Evolutionary conservation across 2,329 filamentous ascomycete genomes (phyloP).

Genomic region (Neonectria ditissima): DNA sequence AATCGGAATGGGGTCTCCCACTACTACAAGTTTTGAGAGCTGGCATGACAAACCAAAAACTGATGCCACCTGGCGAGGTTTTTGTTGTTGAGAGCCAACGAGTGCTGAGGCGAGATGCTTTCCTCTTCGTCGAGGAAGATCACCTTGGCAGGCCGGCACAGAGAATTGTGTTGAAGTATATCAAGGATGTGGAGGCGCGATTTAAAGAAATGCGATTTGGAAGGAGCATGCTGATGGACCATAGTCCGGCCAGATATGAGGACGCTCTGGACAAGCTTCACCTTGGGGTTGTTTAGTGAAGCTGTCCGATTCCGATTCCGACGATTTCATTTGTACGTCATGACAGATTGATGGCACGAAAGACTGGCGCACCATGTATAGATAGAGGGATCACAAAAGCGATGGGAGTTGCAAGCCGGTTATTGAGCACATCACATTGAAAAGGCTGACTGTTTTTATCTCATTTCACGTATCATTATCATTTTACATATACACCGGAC

Average conservation of each 20-base stretch:
- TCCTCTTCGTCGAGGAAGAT: constrained; percentile 60
- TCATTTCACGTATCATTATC: neutral
- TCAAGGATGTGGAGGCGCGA: constrained; percentile 75
- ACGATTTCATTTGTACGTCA: constrained; percentile 3
- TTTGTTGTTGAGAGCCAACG: constrained; percentile 77
- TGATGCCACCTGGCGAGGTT: constrained; percentile 81
- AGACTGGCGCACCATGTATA: neutral
- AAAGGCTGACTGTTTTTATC: neutral
- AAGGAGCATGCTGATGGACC: constrained; percentile 79
- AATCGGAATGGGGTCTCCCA: constrained; percentile 77
- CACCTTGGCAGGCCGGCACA: constrained; percentile 74
- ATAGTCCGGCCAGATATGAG: constrained; percentile 81
- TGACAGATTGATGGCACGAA: neutral
- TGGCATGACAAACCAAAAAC: constrained; percentile 75
- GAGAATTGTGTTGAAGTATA: constrained; percentile 76
- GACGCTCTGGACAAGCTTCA: constrained; percentile 72
- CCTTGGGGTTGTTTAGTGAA: constrained; percentile 56
- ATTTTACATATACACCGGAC: neutral
- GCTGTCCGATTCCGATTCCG: neutral
- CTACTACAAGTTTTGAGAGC: constrained; percentile 74
- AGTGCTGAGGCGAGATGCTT: constrained; percentile 75
- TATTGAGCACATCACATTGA: neutral
- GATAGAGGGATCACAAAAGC: neutral
- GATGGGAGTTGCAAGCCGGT: neutral
- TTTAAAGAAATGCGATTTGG: constrained; percentile 80